phyloP scores from a whole-genome alignment of 768 basidiomycete species.

The Leccinum subgranulosum region DNA sequence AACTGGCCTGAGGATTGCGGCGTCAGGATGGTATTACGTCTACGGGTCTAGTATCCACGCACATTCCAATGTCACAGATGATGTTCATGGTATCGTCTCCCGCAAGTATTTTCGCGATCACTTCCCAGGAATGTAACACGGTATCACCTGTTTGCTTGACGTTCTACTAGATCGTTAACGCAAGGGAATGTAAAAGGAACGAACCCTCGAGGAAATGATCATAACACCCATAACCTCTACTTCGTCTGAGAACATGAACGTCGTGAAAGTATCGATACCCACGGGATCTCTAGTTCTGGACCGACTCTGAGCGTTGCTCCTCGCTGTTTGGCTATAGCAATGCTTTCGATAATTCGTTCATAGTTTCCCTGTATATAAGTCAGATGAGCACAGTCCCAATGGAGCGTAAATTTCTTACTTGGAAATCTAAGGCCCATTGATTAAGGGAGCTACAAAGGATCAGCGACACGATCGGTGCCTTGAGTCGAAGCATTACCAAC shows the following conservation, averaged over 20 bases:
- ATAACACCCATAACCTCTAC: slow-evolving; percentile 92
- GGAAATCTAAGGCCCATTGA: slow-evolving; percentile 96
- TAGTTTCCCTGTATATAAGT: slow-evolving; percentile 70
- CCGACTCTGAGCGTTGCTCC: slow-evolving; percentile 93
- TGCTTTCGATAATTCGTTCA: slow-evolving; percentile 86
- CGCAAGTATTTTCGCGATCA: slow-evolving; percentile 84
- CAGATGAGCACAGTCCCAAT: neutral
- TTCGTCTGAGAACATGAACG: neutral
- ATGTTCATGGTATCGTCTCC: slow-evolving; percentile 81
- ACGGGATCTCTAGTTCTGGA: slow-evolving; percentile 97
- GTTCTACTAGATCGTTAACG: neutral
- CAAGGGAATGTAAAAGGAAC: neutral
- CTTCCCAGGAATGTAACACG: slow-evolving; percentile 95
- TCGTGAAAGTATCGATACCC: slow-evolving; percentile 16
- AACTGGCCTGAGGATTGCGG: slow-evolving; percentile 66
- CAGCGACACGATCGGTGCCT: slow-evolving; percentile 3
- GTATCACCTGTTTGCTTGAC: slow-evolving; percentile 72
- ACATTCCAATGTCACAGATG: slow-evolving; percentile 97
- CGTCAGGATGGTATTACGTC: slow-evolving; percentile 1
- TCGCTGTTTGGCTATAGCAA: slow-evolving; percentile 79
- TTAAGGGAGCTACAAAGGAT: slow-evolving; percentile 70
- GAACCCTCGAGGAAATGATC: slow-evolving; percentile 97
- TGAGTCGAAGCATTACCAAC: slow-evolving; percentile 21
- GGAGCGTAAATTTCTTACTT: slow-evolving; percentile 45
- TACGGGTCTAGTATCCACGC: slow-evolving; percentile 22